Evolutionary conservation across 176 grass and related monocot species (phyloP).

Genomic region (Phoenix roebelenii): DNA sequence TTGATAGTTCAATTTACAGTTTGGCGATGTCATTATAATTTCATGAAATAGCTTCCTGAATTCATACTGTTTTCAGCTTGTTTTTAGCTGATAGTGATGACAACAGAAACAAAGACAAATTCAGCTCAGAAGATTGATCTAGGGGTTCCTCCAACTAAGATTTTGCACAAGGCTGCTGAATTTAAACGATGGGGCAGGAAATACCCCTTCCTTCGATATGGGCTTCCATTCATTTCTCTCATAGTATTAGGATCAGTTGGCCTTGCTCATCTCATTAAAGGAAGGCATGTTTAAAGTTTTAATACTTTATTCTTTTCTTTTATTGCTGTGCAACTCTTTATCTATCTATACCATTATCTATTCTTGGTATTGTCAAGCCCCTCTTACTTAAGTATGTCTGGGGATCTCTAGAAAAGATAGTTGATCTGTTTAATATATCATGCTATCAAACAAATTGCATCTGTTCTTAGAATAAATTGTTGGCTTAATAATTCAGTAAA

Average conservation of each 20-base stretch:
- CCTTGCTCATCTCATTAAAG: slow-evolving; percentile 83
- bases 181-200: slow-evolving; percentile 72
- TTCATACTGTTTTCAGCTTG: too few species aligned
- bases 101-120: slow-evolving; percentile 20
- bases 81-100: not conserved
- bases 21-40: too few species aligned
- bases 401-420: too few species aligned
- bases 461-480: too few species aligned
- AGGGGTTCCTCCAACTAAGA: slow-evolving; percentile 23
- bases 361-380: not conserved
- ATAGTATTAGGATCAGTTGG: slow-evolving; percentile 78
- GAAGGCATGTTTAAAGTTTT: slow-evolving; percentile 34
- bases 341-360: slow-evolving; percentile 8
- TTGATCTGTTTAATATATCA: too few species aligned
- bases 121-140: slow-evolving; percentile 30
- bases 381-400: too few species aligned
- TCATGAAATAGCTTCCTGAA: too few species aligned
- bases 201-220: slow-evolving; percentile 78
- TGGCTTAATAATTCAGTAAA: slow-evolving; percentile 39
- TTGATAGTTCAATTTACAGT: too few species aligned
- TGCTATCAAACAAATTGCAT: too few species aligned
- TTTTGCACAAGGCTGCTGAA: slow-evolving; percentile 37
- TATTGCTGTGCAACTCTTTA: not conserved
- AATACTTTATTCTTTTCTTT: not conserved
- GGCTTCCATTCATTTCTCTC: slow-evolving; percentile 75